Conservation (phyloP, 2,329 filamentous ascomycete species). For the Beauveria scarabaeidicola region DNA sequence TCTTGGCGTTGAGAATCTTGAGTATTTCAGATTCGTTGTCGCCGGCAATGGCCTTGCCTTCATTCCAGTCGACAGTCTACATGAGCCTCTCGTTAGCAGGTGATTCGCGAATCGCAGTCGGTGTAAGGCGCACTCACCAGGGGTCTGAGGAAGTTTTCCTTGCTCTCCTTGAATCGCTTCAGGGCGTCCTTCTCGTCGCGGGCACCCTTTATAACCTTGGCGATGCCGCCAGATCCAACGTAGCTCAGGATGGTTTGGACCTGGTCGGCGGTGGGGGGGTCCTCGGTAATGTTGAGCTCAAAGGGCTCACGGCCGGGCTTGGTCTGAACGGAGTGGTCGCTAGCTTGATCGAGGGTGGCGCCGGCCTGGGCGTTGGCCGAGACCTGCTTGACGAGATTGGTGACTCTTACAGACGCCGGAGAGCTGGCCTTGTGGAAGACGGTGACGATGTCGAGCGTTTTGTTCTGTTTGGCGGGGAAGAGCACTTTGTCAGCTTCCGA, state of each 20-base stretch:
- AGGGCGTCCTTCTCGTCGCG: slow-evolving; percentile 67
- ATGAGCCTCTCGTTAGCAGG: slow-evolving; percentile 1
- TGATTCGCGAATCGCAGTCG: not conserved
- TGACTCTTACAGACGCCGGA: slow-evolving; percentile 63
- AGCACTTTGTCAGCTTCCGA: not conserved
- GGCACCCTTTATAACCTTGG: slow-evolving; percentile 63
- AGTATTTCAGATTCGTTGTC: slow-evolving; percentile 84
- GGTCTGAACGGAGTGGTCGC: slow-evolving; percentile 53
- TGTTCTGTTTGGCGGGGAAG: slow-evolving; percentile 44
- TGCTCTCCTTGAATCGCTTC: slow-evolving; percentile 64
- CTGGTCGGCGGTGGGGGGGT: slow-evolving; percentile 72
- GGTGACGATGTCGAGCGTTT: slow-evolving; percentile 83
- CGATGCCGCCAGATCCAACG: slow-evolving; percentile 54
- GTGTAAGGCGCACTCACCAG: slow-evolving; percentile 48
- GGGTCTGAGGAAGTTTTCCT: slow-evolving; percentile 62
- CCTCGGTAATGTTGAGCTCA: slow-evolving; percentile 77
- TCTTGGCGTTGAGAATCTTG: slow-evolving; percentile 60
- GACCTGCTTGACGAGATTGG: slow-evolving; percentile 71
- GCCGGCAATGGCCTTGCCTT: slow-evolving; percentile 70
- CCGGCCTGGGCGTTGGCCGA: slow-evolving; percentile 59
- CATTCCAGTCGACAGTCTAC: slow-evolving; percentile 82
- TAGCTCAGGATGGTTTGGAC: slow-evolving; percentile 79
- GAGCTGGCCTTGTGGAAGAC: slow-evolving; percentile 84
- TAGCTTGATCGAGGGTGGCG: slow-evolving; percentile 67
- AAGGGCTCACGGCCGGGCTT: slow-evolving; percentile 56